Conservation (phyloP, 805 yeast species). For the Yarrowia sp. region DNA sequence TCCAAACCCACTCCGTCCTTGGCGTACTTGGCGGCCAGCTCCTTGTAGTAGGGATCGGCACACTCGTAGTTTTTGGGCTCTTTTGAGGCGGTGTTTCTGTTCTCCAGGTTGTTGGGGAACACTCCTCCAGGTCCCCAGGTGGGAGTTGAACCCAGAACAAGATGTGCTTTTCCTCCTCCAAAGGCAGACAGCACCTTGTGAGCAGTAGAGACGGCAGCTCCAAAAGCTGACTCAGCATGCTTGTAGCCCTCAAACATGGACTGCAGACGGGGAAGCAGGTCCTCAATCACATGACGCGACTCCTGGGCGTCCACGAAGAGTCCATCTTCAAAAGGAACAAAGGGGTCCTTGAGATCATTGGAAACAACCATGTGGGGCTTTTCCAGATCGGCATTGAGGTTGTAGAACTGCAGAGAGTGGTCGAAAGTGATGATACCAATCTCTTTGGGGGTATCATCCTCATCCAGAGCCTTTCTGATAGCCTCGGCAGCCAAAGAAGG, state of each 20-base stretch:
- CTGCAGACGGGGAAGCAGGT: conserved; percentile 62
- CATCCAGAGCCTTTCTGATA: conserved; percentile 54
- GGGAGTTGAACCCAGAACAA: conserved; percentile 68
- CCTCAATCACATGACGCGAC: conserved; percentile 60
- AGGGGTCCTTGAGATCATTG: conserved; percentile 71
- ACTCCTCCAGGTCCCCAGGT: conserved; percentile 58
- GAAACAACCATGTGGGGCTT: conserved; percentile 60
- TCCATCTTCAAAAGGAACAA: conserved; percentile 74
- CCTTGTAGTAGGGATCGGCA: conserved; percentile 59
- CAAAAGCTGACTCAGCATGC: conserved; percentile 65
- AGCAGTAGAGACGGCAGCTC: conserved; percentile 75
- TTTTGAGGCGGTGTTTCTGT: conserved; percentile 39
- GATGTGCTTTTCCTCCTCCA: conserved; percentile 74
- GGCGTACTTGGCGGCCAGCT: conserved; percentile 56
- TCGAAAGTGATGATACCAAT: conserved; percentile 78
- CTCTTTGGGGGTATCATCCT: conserved; percentile 44
- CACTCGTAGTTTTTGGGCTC: conserved; percentile 57
- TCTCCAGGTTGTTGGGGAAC: conserved; percentile 20
- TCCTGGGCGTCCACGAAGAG: conserved; percentile 77
- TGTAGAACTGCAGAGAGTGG: conserved; percentile 65
- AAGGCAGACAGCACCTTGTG: conserved; percentile 52
- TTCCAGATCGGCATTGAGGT: conserved; percentile 56
- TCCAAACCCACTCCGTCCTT: conserved; percentile 69
- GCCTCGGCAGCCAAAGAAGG: conserved; percentile 68
- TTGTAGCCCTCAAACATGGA: conserved; percentile 43